Conservation (phyloP, 306 rosid species). For the Casuarina glauca region DNA sequence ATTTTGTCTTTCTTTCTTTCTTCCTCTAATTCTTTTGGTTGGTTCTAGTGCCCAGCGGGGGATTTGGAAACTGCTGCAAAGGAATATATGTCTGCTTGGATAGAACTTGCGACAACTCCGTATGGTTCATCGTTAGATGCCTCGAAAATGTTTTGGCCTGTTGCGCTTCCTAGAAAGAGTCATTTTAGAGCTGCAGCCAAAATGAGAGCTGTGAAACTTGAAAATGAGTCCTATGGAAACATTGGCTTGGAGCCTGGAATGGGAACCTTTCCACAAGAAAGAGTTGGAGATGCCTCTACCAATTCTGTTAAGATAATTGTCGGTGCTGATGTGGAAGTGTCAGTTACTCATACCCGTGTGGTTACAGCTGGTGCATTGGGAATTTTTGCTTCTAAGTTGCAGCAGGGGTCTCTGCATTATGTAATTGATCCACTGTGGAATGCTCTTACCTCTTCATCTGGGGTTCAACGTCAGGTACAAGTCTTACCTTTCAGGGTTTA, state of each 20-base stretch:
- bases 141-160: conserved; percentile 95
- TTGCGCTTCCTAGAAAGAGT: conserved; percentile 88
- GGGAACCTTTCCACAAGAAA: conserved; percentile 56
- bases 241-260: conserved; percentile 52
- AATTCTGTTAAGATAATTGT: conserved; percentile 73
- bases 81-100: conserved; percentile 68
- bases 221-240: conserved; percentile 62
- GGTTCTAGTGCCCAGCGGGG: conserved; percentile 64
- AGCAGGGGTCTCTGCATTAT: conserved; percentile 53
- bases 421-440: conserved; percentile 71
- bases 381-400: conserved; percentile 70
- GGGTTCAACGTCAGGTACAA: conserved; percentile 89
- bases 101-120: conserved; percentile 85
- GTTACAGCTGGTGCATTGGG: conserved; percentile 92
- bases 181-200: conserved; percentile 97
- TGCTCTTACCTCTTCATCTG: conserved; percentile 72
- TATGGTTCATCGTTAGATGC: conserved; percentile 86
- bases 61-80: conserved; percentile 71
- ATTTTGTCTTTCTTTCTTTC: not conserved
- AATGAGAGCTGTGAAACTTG: conserved; percentile 88
- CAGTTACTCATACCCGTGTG: conserved; percentile 86
- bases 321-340: conserved; percentile 81
- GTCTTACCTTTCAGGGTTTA: conserved; percentile 12
- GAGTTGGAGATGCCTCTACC: conserved; percentile 66
- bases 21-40: conserved; percentile 8